phyloP scores from a whole-genome alignment of 441 rosid species.

The Breynia disticha region DNA sequence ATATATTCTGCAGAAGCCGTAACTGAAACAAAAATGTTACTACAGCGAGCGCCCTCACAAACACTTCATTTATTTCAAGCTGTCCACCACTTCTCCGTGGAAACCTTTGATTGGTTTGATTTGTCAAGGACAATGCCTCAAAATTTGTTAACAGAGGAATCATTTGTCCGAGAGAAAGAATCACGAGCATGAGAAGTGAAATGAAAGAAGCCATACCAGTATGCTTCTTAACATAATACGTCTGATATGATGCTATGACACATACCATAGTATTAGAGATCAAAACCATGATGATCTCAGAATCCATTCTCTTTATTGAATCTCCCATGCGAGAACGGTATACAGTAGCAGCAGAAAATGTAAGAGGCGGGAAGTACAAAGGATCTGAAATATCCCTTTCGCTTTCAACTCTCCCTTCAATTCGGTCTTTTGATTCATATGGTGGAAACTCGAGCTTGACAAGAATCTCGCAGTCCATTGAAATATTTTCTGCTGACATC shows the following conservation, averaged over 20 bases:
- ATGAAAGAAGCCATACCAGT: conserved; percentile 50
- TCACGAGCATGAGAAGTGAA: conserved; percentile 51
- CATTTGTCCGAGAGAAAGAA: conserved; percentile 58
- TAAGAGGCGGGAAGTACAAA: conserved; percentile 40
- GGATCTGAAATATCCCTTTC: conserved; percentile 37
- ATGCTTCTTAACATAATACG: conserved; percentile 53
- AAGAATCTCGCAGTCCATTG: conserved; percentile 53
- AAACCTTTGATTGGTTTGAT: conserved; percentile 25
- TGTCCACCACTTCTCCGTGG: conserved; percentile 44
- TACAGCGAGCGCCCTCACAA: conserved; percentile 63
- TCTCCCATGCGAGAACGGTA: conserved; percentile 36
- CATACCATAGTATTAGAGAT: conserved; percentile 62
- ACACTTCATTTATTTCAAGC: conserved; percentile 69
- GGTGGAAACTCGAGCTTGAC: conserved; percentile 52
- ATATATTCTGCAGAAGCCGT: conserved; percentile 63
- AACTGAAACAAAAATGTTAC: conserved; percentile 71
- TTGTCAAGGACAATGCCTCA: conserved; percentile 48
- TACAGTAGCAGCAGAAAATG: conserved; percentile 43
- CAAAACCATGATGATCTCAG: conserved; percentile 63
- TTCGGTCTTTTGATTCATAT: conserved; percentile 31
- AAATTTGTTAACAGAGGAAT: conserved; percentile 72
- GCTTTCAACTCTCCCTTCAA: conserved; percentile 58
- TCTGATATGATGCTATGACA: conserved; percentile 54
- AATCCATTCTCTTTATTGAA: conserved; percentile 74
- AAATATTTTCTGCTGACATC: not conserved